These are phyloP conservation scores for Clitopilus hobsonii DNA, from an alignment of 768 basidiomycete genomes.

Conservation along the genomic window DNA sequence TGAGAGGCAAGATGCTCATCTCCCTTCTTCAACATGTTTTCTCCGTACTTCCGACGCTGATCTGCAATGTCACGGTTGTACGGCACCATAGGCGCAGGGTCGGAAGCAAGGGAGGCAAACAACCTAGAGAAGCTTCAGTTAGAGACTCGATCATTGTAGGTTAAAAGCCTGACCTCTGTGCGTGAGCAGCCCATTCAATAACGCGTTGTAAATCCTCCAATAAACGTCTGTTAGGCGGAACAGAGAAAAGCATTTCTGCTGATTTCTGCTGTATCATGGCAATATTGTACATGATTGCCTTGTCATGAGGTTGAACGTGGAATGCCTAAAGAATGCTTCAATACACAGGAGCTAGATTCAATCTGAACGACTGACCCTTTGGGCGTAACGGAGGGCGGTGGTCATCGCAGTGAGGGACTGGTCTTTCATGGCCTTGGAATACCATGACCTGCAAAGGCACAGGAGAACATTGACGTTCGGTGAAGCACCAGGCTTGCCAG, in stretches of 20 bases:
- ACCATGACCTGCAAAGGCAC: constrained; percentile 91
- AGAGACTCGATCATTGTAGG: neutral
- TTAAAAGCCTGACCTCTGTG: constrained; percentile 63
- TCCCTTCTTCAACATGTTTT: constrained; percentile 75
- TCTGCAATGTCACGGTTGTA: constrained; percentile 87
- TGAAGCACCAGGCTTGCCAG: constrained; percentile 67
- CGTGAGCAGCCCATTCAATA: constrained; percentile 77
- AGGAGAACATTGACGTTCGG: constrained; percentile 74
- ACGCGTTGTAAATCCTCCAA: constrained; percentile 75
- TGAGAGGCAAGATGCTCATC: constrained; percentile 78
- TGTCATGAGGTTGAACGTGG: constrained; percentile 82
- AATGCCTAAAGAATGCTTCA: constrained; percentile 78
- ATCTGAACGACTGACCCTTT: constrained; percentile 46
- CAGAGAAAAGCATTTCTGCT: constrained; percentile 79
- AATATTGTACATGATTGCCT: constrained; percentile 90
- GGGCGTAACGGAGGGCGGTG: constrained; percentile 79
- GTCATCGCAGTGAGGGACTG: constrained; percentile 79
- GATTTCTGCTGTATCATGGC: constrained; percentile 98
- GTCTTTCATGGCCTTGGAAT: constrained; percentile 89
- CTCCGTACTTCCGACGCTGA: constrained; percentile 86
- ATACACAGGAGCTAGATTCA: too few species aligned
- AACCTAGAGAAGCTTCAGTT: constrained; percentile 41
- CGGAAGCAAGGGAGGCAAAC: constrained; percentile 79
- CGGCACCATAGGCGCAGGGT: constrained; percentile 63
- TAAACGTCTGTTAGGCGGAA: constrained; percentile 71